phyloP scores from a whole-genome alignment of 208 protist genomes.

The Acanthamoeba royreba region DNA sequence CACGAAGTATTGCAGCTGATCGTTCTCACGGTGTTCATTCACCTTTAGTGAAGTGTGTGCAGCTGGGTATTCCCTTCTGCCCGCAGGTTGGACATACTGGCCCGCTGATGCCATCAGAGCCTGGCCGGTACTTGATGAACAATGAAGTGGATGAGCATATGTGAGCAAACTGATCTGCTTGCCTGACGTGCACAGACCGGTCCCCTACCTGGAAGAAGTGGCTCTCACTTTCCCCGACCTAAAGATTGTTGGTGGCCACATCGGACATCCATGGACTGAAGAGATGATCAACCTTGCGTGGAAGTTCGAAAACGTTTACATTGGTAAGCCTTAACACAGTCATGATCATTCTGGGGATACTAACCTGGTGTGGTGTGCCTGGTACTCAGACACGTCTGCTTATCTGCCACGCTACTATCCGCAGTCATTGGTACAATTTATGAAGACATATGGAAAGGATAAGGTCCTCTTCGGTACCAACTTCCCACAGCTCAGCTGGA shows the following conservation, averaged over 20 bases:
- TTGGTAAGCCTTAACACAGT: constrained; percentile 36
- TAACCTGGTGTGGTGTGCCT: not conserved
- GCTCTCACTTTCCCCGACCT: constrained; percentile 54
- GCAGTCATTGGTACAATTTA: not conserved
- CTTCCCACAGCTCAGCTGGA: constrained; percentile 32
- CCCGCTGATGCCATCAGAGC: constrained; percentile 47
- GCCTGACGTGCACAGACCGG: not conserved
- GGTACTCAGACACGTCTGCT: constrained; percentile 28
- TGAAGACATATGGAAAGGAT: not conserved
- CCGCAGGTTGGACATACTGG: constrained; percentile 51
- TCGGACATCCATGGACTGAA: constrained; percentile 58
- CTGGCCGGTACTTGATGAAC: too few relatives aligned
- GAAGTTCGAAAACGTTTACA: constrained; percentile 58
- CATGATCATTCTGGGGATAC: too few relatives aligned
- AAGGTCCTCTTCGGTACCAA: constrained; percentile 47
- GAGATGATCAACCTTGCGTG: constrained; percentile 57
- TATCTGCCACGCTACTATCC: constrained; percentile 44
- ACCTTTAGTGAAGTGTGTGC: constrained; percentile 11
- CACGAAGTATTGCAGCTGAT: not conserved
- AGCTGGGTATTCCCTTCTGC: constrained; percentile 55
- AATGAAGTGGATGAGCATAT: too few relatives aligned
- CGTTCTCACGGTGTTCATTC: not conserved
- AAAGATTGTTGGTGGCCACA: constrained; percentile 55
- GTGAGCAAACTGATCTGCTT: not conserved
- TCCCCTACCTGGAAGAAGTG: constrained; percentile 54